Base-by-base conservation (phyloP, 805 yeast species). In the Kluyveromyces starmeri region DNA sequence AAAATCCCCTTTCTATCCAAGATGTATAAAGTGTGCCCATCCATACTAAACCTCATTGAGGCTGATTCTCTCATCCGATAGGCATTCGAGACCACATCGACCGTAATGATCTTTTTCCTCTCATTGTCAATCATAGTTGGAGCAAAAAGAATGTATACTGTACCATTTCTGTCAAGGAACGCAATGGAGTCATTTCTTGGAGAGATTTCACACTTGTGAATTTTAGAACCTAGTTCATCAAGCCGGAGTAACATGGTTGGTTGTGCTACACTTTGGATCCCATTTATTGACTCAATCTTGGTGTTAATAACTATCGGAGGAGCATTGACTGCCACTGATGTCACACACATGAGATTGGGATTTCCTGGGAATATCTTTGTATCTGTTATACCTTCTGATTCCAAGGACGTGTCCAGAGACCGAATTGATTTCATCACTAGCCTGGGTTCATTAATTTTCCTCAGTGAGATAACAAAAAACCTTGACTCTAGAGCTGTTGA, bases 121-220 rank as follows among this genome's bases (percentile, higher is more conserved):
- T 68, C 73, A 40, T 72, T 74, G 40, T 64, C 66, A 38, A 69
- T 70, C 55, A 72, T 68, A 46, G 72, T 67, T 0, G 82, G 78
- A 2, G 83, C 70, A 9, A 75, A 65, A 56, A 82, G 71, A 25
- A 85, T 62, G 46, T 72, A 84, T 0, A 86, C 77, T 1, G 73
- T 64, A 0, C 97, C 97, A 36, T 75, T 75, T 40, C 83, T 73
- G 50, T 82, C 92, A 14, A 86, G 58, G 45, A 83, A 79, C 2
- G 89, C 94, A 19, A 85, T 67, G 0, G 92, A 79, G 51, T 86
- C 94, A 20, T 92, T 88, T 15, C 95, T 64, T 1, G 96, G 95
- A 3, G 94, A 82, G 1, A 83, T 68, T 15, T 78, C 76, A 37
- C 79, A 73, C 28, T 68, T 66, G 53, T 88, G 94, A 38, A 86